phyloP scores from a whole-genome alignment of 2,329 filamentous ascomycete species.

The Metarhizium humberi region DNA sequence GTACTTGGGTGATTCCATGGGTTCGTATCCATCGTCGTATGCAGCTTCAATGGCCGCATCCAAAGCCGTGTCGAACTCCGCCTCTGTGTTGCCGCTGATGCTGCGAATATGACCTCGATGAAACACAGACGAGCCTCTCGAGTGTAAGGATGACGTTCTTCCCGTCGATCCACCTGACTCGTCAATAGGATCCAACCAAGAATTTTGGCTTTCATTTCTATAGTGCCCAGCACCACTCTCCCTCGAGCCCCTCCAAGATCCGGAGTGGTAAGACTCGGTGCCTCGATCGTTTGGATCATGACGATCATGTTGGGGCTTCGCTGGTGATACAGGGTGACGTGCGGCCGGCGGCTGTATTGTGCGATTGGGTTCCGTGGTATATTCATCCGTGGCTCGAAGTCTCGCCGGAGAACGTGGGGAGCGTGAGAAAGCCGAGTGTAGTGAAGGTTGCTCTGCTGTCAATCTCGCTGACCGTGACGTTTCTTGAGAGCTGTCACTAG shows the following conservation, averaged over 20 bases:
- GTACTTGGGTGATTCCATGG: conserved; percentile 44
- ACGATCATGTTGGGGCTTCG: conserved; percentile 13
- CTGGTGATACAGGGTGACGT: conserved; percentile 42
- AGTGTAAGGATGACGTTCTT: conserved; percentile 61
- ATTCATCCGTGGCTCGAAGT: conserved; percentile 20
- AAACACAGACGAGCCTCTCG: conserved; percentile 63
- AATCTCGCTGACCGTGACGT: conserved; percentile 11
- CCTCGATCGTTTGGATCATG: conserved; percentile 6
- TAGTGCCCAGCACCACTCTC: conserved; percentile 26
- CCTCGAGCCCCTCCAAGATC: conserved; percentile 14
- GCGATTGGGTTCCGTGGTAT: conserved; percentile 42
- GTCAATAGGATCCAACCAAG: conserved; percentile 90
- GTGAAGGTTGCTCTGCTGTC: conserved; percentile 16
- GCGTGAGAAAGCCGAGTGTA: conserved; percentile 46
- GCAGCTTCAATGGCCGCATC: conserved; percentile 94
- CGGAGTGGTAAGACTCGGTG: conserved; percentile 4
- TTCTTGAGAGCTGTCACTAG: conserved; percentile 14
- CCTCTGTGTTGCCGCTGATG: conserved; percentile 65
- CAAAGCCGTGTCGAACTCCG: conserved; percentile 87
- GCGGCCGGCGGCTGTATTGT: conserved; percentile 67
- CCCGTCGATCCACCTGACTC: conserved; percentile 75
- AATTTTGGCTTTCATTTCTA: conserved; percentile 63
- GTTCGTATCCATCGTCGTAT: conserved; percentile 85
- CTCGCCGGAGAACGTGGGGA: conserved; percentile 38
- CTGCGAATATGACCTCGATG: conserved; percentile 61